Percentiles rank a stretch among this genome's conserved stretches.
These are phyloP conservation scores for Cicer yamashitae DNA, from an alignment of 306 rosid species.

Conservation along the genomic window DNA sequence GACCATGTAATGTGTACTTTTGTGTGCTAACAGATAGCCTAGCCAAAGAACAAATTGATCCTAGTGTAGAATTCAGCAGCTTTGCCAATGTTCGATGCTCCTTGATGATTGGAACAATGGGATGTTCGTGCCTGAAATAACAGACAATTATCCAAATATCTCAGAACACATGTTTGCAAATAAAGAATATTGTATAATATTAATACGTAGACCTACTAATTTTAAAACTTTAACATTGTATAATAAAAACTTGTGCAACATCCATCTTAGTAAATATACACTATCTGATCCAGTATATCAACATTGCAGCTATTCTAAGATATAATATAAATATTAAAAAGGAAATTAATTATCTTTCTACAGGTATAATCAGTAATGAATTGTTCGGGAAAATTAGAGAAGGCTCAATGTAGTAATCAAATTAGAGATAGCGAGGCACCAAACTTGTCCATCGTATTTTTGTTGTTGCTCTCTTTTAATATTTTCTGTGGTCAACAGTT, in stretches of 20 bases:
- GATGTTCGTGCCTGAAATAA: constrained; percentile 90
- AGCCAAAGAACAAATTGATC: constrained; percentile 86
- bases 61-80: constrained; percentile 87
- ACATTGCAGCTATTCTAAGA: not conserved
- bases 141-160: constrained; percentile 24
- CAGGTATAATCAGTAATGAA: not conserved
- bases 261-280: too few relatives aligned
- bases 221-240: not conserved
- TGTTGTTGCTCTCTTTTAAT: not conserved
- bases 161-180: constrained; percentile 15
- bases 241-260: not conserved
- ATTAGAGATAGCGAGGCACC: too few relatives aligned
- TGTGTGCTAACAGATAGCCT: constrained; percentile 75
- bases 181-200: not conserved
- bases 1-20: constrained; percentile 89
- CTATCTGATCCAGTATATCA: too few relatives aligned
- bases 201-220: not conserved
- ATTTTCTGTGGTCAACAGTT: not conserved
- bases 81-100: constrained; percentile 92
- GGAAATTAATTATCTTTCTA: not conserved
- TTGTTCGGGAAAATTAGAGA: not conserved
- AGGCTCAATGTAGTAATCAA: not conserved
- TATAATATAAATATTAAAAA: too few relatives aligned
- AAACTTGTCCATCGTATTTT: too few relatives aligned
- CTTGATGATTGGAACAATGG: constrained; percentile 89